Evolutionary conservation across 2,329 filamentous ascomycete species (phyloP).

Genomic region (Mycosphaerelloides madeirae): DNA sequence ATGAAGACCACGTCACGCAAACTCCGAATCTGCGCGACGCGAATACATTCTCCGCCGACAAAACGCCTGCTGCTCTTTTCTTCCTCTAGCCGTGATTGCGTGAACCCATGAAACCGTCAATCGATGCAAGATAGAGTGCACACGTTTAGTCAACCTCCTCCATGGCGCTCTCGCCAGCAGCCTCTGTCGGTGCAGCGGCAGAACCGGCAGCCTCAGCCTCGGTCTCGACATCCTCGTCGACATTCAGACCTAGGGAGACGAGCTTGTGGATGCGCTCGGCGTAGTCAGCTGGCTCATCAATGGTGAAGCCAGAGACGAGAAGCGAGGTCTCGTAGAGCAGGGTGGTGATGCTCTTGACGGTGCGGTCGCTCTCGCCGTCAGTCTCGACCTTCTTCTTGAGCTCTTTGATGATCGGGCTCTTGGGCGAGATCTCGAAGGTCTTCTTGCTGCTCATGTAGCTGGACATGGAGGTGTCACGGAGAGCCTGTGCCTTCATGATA

Average conservation of each 20-base stretch:
- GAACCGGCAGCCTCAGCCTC: constrained; percentile 53
- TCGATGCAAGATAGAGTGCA: constrained; percentile 5
- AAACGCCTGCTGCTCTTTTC: constrained; percentile 9
- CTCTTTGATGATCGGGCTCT: constrained; percentile 96
- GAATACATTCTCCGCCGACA: constrained; percentile 2
- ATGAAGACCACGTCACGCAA: too few relatives aligned
- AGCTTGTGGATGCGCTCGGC: constrained; percentile 99
- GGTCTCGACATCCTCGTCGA: constrained; percentile 86
- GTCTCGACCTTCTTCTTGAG: constrained; percentile 98
- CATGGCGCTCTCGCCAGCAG: constrained; percentile 87
- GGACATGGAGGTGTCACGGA: constrained; percentile 98
- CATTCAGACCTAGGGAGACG: constrained; percentile 93
- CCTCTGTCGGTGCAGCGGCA: constrained; percentile 57
- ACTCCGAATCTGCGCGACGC: too few relatives aligned
- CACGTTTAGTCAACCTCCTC: constrained; percentile 92
- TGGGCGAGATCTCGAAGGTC: constrained; percentile 99
- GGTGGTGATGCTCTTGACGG: constrained; percentile 98
- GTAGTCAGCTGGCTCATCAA: constrained; percentile 96
- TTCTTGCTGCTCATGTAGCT: constrained; percentile 99
- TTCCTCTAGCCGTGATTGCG: constrained; percentile 15
- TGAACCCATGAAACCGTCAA: constrained; percentile 15
- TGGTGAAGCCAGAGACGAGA: constrained; percentile 98
- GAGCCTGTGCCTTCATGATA: constrained; percentile 99
- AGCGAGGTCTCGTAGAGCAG: constrained; percentile 98
- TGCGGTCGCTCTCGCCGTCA: constrained; percentile 97